Conservation (phyloP, 2,329 filamentous ascomycete species). For the Ambrosiella xylebori region DNA sequence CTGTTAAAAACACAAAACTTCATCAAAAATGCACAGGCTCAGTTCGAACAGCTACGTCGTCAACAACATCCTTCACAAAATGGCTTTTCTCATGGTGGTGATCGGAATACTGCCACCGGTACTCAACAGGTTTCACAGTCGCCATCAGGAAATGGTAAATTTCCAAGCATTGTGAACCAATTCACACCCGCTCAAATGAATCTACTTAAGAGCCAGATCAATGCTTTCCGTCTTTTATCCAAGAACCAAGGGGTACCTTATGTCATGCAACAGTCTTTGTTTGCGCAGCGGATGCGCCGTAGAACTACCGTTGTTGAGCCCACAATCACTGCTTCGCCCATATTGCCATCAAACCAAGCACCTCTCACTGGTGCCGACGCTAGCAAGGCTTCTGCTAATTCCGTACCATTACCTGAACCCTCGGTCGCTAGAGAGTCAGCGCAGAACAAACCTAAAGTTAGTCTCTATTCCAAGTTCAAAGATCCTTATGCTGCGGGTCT, state of each 20-base stretch:
- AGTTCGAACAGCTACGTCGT: conserved; percentile 24
- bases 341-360: conserved; percentile 17
- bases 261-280: conserved; percentile 67
- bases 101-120: conserved; percentile 14
- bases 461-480: conserved; percentile 55
- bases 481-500: conserved; percentile 47
- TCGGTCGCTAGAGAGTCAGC: conserved; percentile 9
- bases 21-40: conserved; percentile 51
- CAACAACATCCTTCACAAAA: conserved; percentile 22
- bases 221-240: conserved; percentile 76
- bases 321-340: conserved; percentile 16
- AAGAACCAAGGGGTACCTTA: conserved; percentile 72
- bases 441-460: conserved; percentile 23
- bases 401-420: conserved; percentile 19
- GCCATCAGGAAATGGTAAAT: conserved; percentile 13
- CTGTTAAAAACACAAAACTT: conserved; percentile 68
- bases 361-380: conserved; percentile 12
- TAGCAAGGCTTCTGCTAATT: neutral
- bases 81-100: conserved; percentile 9
- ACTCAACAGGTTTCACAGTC: conserved; percentile 9
- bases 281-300: conserved; percentile 50
- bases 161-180: conserved; percentile 28
- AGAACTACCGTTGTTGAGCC: conserved; percentile 30
- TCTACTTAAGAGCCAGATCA: conserved; percentile 68
- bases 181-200: conserved; percentile 67